Conservation (phyloP, 176 grass and related monocot genomes). For the Cenchrus fungigraminus region DNA sequence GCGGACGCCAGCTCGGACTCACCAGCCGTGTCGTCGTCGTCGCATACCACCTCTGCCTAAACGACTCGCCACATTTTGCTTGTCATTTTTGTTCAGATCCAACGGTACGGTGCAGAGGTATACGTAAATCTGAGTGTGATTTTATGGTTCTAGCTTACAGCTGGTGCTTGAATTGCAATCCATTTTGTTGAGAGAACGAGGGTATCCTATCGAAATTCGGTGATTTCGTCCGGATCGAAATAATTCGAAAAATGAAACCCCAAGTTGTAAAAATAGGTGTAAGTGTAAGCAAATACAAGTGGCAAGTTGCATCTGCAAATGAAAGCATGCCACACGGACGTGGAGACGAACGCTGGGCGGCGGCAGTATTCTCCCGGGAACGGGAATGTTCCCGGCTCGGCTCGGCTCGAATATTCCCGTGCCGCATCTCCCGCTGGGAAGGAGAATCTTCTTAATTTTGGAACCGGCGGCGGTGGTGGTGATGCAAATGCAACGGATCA, state of each 20-base stretch:
- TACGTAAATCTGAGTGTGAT: not conserved
- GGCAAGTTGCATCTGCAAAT: not conserved
- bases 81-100: constrained; percentile 14
- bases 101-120: not conserved
- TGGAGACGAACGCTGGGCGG: not conserved
- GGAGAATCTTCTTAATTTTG: not conserved
- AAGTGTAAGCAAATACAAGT: not conserved
- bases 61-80: not conserved
- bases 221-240: not conserved
- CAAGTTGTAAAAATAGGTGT: not conserved
- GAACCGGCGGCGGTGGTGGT: not conserved
- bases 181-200: not conserved
- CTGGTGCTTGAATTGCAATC: not conserved
- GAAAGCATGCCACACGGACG: not conserved
- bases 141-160: not conserved
- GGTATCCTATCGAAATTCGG: not conserved
- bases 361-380: not conserved
- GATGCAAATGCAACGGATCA: not conserved
- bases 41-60: constrained; percentile 51
- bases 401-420: not conserved
- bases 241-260: no score
- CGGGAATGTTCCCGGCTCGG: constrained; percentile 5
- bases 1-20: constrained; percentile 34
- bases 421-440: not conserved
- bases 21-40: constrained; percentile 53